phyloP scores from a whole-genome alignment of 169 alveolate genomes.

The Plasmodium gaboni region DNA sequence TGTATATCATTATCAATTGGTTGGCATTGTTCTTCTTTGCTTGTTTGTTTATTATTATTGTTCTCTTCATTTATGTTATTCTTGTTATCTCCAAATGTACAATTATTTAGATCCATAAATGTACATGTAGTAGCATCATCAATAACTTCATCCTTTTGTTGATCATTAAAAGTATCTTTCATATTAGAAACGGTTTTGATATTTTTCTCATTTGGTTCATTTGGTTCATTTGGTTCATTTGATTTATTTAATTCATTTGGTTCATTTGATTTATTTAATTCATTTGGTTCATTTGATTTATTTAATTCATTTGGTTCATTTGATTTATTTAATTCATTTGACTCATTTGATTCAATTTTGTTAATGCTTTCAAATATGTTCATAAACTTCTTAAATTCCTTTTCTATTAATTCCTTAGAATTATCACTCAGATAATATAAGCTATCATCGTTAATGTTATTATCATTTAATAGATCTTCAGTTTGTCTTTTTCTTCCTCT shows the following conservation, averaged over 20 bases:
- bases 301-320: background rate
- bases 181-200: no score
- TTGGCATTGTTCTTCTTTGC: background rate
- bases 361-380: constrained; percentile 28
- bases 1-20: no score
- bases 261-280: background rate
- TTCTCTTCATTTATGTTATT: background rate
- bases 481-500: constrained; percentile 27
- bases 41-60: background rate
- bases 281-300: background rate
- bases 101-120: no score
- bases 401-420: constrained; percentile 51
- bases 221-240: background rate
- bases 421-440: constrained; percentile 50
- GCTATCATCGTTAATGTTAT: constrained; percentile 3
- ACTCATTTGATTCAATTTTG: background rate
- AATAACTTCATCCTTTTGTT: background rate
- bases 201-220: no score
- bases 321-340: background rate
- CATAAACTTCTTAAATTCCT: constrained; percentile 38
- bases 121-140: background rate
- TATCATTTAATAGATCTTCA: constrained; percentile 6
- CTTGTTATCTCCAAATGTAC: no score
- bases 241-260: background rate
- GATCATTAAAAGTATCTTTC: background rate